A percentile compares a stretch with the other conserved stretches of the same genome.
Conservation (phyloP, 2,329 filamentous ascomycete genomes). For the Fusarium sp. region DNA sequence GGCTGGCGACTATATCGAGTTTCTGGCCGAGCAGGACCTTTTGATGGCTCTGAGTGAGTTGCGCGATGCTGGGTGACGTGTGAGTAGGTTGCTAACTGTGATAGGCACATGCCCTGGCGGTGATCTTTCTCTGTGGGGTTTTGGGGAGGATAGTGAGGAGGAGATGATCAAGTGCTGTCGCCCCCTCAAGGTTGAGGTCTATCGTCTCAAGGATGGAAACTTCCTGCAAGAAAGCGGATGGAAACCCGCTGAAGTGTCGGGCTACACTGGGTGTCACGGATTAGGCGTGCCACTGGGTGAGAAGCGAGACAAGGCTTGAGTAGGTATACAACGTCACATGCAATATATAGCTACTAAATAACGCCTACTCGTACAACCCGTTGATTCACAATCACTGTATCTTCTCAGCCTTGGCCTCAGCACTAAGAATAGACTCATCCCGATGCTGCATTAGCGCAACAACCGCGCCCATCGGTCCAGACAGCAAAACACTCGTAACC, state of each 20-base stretch:
- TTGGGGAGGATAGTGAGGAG: slow-evolving; percentile 73
- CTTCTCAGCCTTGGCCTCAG: slow-evolving; percentile 41
- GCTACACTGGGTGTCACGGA: slow-evolving; percentile 59
- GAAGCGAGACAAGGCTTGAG: slow-evolving; percentile 13
- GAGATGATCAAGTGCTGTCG: slow-evolving; percentile 78
- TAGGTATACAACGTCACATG: not conserved
- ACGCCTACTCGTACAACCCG: not conserved
- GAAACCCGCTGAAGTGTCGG: slow-evolving; percentile 68
- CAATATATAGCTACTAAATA: not conserved
- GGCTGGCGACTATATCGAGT: slow-evolving; percentile 73
- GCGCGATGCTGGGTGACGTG: fast-evolving
- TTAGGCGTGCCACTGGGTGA: slow-evolving; percentile 42
- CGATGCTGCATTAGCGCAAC: slow-evolving; percentile 44
- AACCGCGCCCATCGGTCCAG: slow-evolving; percentile 40
- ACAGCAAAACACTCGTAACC: slow-evolving; percentile 34
- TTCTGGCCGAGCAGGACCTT: slow-evolving; percentile 82
- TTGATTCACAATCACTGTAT: slow-evolving; percentile 19
- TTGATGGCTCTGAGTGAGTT: slow-evolving; percentile 66
- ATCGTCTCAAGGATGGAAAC: slow-evolving; percentile 64
- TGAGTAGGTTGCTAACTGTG: slow-evolving; percentile 17
- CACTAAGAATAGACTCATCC: slow-evolving; percentile 40
- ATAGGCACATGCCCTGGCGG: slow-evolving; percentile 79
- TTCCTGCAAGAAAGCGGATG: slow-evolving; percentile 67
- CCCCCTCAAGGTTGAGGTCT: slow-evolving; percentile 80
- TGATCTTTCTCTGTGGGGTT: slow-evolving; percentile 84